These are phyloP conservation scores for Boechera divaricarpa DNA, from an alignment of 345 rosid species.

Conservation along the genomic window DNA sequence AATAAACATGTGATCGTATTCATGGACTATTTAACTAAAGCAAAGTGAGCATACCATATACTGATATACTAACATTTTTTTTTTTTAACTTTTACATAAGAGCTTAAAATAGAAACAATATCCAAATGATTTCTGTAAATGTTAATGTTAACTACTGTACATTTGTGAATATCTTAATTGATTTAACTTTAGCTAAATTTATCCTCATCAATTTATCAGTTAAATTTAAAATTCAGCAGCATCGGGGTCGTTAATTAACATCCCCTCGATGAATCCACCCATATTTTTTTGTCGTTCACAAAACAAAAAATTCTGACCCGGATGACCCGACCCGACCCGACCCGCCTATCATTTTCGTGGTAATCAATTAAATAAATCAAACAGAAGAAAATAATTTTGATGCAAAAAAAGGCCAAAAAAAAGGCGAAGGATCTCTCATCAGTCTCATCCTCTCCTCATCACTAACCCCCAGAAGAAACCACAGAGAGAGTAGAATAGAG, in stretches of 20 bases:
- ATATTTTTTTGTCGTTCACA: background rate
- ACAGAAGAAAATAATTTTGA: background rate
- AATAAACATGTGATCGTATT: slow-evolving; percentile 20
- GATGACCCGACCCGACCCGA: background rate
- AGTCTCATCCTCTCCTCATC: slow-evolving; percentile 31
- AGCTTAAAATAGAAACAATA: no score
- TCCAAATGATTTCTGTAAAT: no score
- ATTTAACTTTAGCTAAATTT: background rate
- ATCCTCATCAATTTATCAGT: background rate
- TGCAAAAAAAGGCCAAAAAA: slow-evolving; percentile 16
- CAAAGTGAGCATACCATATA: background rate
- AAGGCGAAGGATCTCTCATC: background rate
- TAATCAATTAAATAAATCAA: background rate
- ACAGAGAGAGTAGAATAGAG: slow-evolving; percentile 5
- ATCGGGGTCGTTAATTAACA: background rate
- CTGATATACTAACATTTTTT: no score
- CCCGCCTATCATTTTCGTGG: slow-evolving; percentile 11
- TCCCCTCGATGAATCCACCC: background rate
- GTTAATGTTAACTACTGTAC: background rate
- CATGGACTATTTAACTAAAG: background rate
- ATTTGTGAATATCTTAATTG: background rate
- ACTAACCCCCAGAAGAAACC: slow-evolving; percentile 12
- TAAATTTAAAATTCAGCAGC: background rate
- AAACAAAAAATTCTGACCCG: background rate
- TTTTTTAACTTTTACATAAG: no score